phyloP scores from a whole-genome alignment of 225 moss, liverwort and hornwort species.

The Sphagnum tenellum region DNA sequence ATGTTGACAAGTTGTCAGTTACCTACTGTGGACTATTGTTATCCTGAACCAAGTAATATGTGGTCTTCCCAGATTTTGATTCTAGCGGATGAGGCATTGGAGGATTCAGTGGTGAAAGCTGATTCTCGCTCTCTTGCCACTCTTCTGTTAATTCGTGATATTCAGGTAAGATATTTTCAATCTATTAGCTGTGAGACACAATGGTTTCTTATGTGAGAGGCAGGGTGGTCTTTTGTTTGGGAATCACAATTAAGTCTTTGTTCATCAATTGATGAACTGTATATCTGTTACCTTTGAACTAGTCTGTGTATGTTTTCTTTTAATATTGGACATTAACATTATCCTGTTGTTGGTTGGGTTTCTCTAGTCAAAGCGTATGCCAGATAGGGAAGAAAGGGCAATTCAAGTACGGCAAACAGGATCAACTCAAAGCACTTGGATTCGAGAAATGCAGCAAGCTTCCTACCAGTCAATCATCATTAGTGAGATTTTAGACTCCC shows the following conservation, averaged over 20 bases:
- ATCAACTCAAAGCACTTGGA: constrained; percentile 27
- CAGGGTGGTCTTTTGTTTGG: too few relatives aligned
- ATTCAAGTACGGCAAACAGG: constrained; percentile 17
- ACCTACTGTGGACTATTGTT: too few relatives aligned
- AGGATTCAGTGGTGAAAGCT: constrained; percentile 42
- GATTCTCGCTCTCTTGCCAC: constrained; percentile 47
- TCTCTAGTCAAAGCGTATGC: constrained; percentile 30
- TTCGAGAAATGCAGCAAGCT: constrained; percentile 42
- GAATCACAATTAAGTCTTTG: too few relatives aligned
- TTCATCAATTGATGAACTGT: too few relatives aligned
- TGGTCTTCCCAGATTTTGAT: constrained; percentile 31
- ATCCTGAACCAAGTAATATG: too few relatives aligned
- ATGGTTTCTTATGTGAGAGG: too few relatives aligned
- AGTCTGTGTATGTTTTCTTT: neutral
- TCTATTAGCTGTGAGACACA: too few relatives aligned
- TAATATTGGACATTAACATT: neutral
- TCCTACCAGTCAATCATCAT: constrained; percentile 48
- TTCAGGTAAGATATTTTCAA: constrained; percentile 20
- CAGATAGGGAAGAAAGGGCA: constrained; percentile 15
- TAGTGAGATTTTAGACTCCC: constrained; percentile 48
- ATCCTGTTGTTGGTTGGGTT: neutral
- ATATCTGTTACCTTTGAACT: too few relatives aligned
- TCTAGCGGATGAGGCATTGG: constrained; percentile 48
- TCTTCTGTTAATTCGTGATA: constrained; percentile 44
- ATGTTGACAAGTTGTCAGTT: too few relatives aligned